Evolutionary conservation across 768 basidiomycete species (phyloP), one percentile per base, ranked within the genome.

Genomic region (Pleurotus pulmonarius): DNA sequence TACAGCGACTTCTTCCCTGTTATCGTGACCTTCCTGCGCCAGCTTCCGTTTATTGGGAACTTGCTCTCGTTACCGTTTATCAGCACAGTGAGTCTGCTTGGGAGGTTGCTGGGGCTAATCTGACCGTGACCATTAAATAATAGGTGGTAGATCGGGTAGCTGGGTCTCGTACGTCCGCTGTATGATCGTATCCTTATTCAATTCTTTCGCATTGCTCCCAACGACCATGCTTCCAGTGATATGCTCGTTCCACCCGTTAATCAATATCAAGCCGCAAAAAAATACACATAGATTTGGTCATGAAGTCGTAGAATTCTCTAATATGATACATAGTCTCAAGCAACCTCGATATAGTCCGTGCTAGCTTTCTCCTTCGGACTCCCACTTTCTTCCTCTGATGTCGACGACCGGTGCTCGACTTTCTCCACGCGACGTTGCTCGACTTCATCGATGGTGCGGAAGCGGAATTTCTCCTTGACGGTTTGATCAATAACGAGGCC

Each of bases 1-100:
- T 60, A 46, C 73, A 98, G 96, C 45, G 96, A 98, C 73, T 99
- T 99, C 79, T 98, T 98, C 83, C 97, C 97, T 5, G 97, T 98
- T 58, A 88, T 99, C 55, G 77, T 99, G 49, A 94, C 93, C n/a
- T 98, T 98, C 79, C 73, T 98, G 60, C 83, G 95, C 56, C 96
- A 98, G 73, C 69, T 98, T 46, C 96, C 97, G 4, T 86, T 97
- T 61, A 81, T 99, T 56, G 96, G 97, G 24, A 92, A 86, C 0
- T 70, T 91, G 59, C 72, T 99, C 47, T 88, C 90, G 4, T 67
- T 98, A 60, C 95, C 97, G 1, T 95, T 91, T 67, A 86, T 98
- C 64, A 78, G 90, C 66, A 79, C 80, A 56, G 96, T 97, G 67
- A 73, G 85, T 75, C n/a, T 56, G 43, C 7, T 16, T 15, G 37